Evolutionary conservation across 306 rosid genomes (phyloP).

Genomic region (Dalbergia cultrata): DNA sequence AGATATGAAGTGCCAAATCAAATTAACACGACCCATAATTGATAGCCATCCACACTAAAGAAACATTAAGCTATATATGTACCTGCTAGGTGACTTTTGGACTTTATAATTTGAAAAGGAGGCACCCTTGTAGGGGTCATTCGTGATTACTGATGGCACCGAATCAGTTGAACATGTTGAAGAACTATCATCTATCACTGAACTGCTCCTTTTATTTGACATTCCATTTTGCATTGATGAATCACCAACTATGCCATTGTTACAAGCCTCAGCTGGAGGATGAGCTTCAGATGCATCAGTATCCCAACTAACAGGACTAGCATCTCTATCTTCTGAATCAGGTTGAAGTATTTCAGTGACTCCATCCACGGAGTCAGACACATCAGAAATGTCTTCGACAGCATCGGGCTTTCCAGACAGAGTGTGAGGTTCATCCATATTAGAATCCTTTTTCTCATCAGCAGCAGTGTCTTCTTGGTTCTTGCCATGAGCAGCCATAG

Average conservation of each 20-base stretch:
- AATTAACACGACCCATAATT: neutral
- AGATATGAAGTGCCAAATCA: constrained; percentile 46
- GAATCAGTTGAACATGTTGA: constrained; percentile 98
- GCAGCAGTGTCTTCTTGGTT: constrained; percentile 57
- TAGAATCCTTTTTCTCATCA: constrained; percentile 67
- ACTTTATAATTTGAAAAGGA: constrained; percentile 59
- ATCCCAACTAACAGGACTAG: constrained; percentile 88
- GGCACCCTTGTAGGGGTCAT: constrained; percentile 68
- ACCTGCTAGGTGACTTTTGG: constrained; percentile 85
- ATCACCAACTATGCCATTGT: constrained; percentile 63
- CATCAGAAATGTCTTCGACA: constrained; percentile 79
- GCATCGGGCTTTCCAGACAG: constrained; percentile 70
- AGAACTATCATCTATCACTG: constrained; percentile 92
- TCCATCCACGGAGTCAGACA: constrained; percentile 88
- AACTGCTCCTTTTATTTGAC: constrained; percentile 71
- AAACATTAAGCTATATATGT: constrained; percentile 26
- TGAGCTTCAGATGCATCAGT: constrained; percentile 96
- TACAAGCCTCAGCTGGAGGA: constrained; percentile 70
- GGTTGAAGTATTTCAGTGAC: constrained; percentile 69
- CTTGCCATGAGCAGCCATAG: constrained; percentile 55
- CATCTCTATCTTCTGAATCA: constrained; percentile 95
- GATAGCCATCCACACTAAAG: neutral
- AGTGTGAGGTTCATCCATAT: constrained; percentile 62
- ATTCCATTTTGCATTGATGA: constrained; percentile 71
- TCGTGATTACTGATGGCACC: constrained; percentile 77